A percentile compares a stretch with the other conserved stretches of the same genome.
Conservation (phyloP, 1,284 basidiomycete genomes). For the Naganishia cerealis region DNA sequence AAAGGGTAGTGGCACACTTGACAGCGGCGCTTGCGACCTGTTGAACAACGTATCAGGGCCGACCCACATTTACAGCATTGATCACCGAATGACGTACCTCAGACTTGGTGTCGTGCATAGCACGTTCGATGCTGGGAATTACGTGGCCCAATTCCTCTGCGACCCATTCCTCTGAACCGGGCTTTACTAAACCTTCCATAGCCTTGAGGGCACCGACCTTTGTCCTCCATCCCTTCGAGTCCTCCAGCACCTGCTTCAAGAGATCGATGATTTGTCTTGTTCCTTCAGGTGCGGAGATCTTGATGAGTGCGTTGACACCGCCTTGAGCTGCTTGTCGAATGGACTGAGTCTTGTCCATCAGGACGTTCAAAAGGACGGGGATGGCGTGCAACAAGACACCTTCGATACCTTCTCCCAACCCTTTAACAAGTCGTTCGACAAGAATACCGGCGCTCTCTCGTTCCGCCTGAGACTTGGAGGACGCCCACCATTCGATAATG, state of each 20-base stretch:
- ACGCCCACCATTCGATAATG: slow-evolving; percentile 69
- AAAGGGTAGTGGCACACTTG: slow-evolving; percentile 91
- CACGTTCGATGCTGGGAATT: slow-evolving; percentile 80
- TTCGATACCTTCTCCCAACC: slow-evolving; percentile 72
- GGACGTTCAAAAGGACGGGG: slow-evolving; percentile 75
- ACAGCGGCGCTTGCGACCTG: slow-evolving; percentile 83
- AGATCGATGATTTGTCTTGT: slow-evolving; percentile 70
- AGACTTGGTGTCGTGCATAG: slow-evolving; percentile 96
- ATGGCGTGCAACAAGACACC: slow-evolving; percentile 81
- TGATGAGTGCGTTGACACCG: slow-evolving; percentile 82
- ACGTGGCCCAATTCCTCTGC: slow-evolving; percentile 79
- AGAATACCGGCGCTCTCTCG: slow-evolving; percentile 87
- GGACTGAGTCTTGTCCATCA: slow-evolving; percentile 93
- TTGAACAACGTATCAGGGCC: background rate
- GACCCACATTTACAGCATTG: background rate
- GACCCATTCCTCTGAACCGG: slow-evolving; percentile 73
- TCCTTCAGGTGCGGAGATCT: slow-evolving; percentile 80
- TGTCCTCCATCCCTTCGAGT: slow-evolving; percentile 83
- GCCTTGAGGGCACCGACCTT: slow-evolving; percentile 93
- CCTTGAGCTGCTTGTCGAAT: slow-evolving; percentile 77
- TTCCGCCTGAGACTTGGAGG: slow-evolving; percentile 85
- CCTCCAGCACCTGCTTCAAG: slow-evolving; percentile 72
- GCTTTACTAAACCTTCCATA: slow-evolving; percentile 69
- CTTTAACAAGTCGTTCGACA: slow-evolving; percentile 71
- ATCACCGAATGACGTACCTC: slow-evolving; percentile 63